A percentile compares a stretch with the other conserved stretches of the same genome.
These are phyloP conservation scores for Epichloe festucae DNA, from an alignment of 2,329 filamentous ascomycete species.

Conservation along the genomic window DNA sequence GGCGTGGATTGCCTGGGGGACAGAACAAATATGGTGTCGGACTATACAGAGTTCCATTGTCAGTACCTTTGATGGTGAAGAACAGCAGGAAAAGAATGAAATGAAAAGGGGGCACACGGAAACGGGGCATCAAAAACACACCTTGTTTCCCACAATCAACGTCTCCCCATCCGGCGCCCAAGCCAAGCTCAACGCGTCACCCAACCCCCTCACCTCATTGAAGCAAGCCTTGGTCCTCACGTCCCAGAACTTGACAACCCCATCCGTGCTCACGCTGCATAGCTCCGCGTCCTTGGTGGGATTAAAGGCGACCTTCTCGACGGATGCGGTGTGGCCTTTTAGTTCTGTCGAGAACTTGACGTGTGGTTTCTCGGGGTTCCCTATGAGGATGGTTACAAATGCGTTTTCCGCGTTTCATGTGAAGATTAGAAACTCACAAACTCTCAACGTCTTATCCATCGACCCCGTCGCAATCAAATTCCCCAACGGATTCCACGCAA, in stretches of 20 bases:
- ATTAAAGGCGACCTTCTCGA: constrained; percentile 70
- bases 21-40: constrained; percentile 49
- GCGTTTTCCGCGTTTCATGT: too few species aligned
- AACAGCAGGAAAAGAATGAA: neutral
- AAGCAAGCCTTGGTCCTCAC: constrained; percentile 58
- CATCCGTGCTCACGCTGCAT: constrained; percentile 61
- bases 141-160: constrained; percentile 62
- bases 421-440: constrained; percentile 36
- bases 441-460: constrained; percentile 54
- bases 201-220: constrained; percentile 54
- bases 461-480: constrained; percentile 74
- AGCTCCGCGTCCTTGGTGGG: constrained; percentile 65
- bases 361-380: constrained; percentile 65
- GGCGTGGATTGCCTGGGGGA: constrained; percentile 45
- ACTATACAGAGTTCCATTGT: constrained; percentile 23
- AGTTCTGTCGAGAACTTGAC: constrained; percentile 66
- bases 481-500: constrained; percentile 83
- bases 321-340: constrained; percentile 49
- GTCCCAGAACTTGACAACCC: constrained; percentile 68
- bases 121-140: constrained; percentile 21
- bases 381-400: constrained; percentile 18
- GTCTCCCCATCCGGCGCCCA: constrained; percentile 62
- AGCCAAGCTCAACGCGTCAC: constrained; percentile 55
- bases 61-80: neutral
- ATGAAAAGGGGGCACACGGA: neutral